These are phyloP conservation scores for Dillenia suffruticosa DNA, from an alignment of 164 flowering plant species.

Conservation along the genomic window DNA sequence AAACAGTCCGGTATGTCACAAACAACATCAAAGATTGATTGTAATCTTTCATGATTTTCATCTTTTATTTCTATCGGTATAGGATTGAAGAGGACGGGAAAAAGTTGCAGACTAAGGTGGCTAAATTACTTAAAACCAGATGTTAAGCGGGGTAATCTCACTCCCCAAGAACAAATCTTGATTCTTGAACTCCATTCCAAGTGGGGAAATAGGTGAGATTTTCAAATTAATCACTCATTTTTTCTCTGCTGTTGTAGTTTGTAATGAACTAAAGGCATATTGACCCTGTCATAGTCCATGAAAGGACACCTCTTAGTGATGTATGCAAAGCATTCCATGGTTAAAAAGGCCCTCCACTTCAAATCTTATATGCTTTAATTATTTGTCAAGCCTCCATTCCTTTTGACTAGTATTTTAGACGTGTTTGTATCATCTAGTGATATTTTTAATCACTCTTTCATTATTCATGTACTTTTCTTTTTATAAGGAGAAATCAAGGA, in stretches of 20 bases:
- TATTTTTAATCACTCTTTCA: neutral
- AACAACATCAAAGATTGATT: neutral
- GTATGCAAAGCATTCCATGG: too few relatives aligned
- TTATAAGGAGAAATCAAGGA: too few relatives aligned
- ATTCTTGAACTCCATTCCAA: constrained; percentile 83
- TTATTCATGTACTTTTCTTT: neutral
- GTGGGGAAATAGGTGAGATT: constrained; percentile 75
- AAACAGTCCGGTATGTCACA: constrained; percentile 49
- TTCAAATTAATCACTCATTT: neutral
- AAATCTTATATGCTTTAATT: too few relatives aligned
- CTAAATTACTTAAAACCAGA: constrained; percentile 81
- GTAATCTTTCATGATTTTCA: neutral
- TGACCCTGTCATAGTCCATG: too few relatives aligned
- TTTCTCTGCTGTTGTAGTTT: too few relatives aligned
- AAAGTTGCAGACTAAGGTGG: constrained; percentile 91
- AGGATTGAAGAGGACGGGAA: constrained; percentile 86
- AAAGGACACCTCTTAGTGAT: too few relatives aligned
- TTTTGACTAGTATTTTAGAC: too few relatives aligned
- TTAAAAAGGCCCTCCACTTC: too few relatives aligned
- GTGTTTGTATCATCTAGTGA: too few relatives aligned
- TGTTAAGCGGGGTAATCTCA: constrained; percentile 67
- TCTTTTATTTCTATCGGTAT: neutral
- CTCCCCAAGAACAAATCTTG: constrained; percentile 66
- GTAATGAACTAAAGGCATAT: too few relatives aligned
- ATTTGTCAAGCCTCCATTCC: too few relatives aligned